Base-by-base conservation (phyloP, 305 asterid species). In the Stenogyne calaminthoides region DNA sequence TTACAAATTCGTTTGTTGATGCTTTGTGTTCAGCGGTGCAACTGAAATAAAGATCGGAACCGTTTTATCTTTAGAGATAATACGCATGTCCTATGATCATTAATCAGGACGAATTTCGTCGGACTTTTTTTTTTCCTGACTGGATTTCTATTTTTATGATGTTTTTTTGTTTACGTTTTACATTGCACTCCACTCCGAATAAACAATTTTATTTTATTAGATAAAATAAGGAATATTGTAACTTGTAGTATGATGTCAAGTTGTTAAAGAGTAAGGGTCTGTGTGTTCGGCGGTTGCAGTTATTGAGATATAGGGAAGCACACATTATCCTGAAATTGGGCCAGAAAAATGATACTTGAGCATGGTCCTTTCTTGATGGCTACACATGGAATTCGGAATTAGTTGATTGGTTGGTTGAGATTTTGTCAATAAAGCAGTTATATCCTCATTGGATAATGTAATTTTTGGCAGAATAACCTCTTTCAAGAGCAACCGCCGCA, bases 381-480 rank as follows among this genome's bases (percentile, higher is more conserved):
- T 54, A 56, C 76, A 32, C 69, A 29, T 64, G 63, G 67, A 65
- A 72, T 15, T 19, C 29, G 47, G n/a, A 71, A 58, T 64, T 22
- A 75, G 47, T 15, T 34, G 19, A 63, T 66, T 36, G 79, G 22
- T 63, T 69, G 70, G 79, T 49, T 55, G 64, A 34, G 52, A 40
- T 64, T 70, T 74, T 58, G 14, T 74, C 59, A 25, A 29, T 49
- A 79, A 64, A 69, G 57, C 60, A 20, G n/a, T 54, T 9, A 6
- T 59, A 42, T 42, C 18, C 10, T 29, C 29, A 29, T 40, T 25
- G 63, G 71, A 42, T 52, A 59, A 39, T 42, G 73, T 42, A 69
- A 56, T 44, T 29, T 32, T 52, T 54, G 60, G 73, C 79, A 64
- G 77, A 70, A 70, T 67, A 47, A 73, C 82, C 69, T 78, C 72